A percentile compares a stretch with the other conserved stretches of the same genome.
These are phyloP conservation scores for Sambucus nigra DNA, from an alignment of 129 eudicot genomes.

Conservation along the genomic window DNA sequence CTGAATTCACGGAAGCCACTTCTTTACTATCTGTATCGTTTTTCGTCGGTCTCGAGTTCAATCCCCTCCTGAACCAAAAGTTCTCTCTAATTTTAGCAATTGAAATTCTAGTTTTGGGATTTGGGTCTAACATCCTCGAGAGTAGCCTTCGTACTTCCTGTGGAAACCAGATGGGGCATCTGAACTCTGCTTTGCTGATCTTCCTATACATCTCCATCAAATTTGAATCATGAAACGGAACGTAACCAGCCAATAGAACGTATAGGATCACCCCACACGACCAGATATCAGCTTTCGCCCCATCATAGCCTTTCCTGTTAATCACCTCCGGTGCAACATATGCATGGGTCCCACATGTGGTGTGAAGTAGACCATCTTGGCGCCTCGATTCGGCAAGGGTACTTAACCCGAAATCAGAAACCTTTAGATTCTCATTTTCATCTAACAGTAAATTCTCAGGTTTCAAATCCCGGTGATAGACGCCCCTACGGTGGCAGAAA, in stretches of 20 bases:
- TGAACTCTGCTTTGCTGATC: slow-evolving; percentile 70
- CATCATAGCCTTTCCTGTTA: slow-evolving; percentile 50
- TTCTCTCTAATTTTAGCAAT: slow-evolving; percentile 49
- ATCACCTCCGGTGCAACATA: slow-evolving; percentile 86
- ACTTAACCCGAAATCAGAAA: slow-evolving; percentile 86
- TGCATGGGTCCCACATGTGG: slow-evolving; percentile 91
- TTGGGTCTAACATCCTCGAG: slow-evolving; percentile 60
- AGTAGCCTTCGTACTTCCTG: slow-evolving; percentile 41
- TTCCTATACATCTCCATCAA: slow-evolving; percentile 90
- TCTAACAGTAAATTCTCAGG: slow-evolving; percentile 79
- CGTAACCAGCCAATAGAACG: slow-evolving; percentile 63
- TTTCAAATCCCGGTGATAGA: slow-evolving; percentile 76
- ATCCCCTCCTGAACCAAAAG: slow-evolving; percentile 56
- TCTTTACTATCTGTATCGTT: slow-evolving; percentile 16
- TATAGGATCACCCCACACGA: slow-evolving; percentile 74
- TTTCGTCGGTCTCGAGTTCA: slow-evolving; percentile 12
- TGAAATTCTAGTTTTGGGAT: slow-evolving; percentile 55
- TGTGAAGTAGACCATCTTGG: slow-evolving; percentile 83
- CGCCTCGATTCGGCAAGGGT: slow-evolving; percentile 57
- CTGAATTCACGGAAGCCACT: slow-evolving; percentile 13
- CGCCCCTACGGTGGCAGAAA: slow-evolving; percentile 84
- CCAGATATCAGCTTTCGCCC: slow-evolving; percentile 66
- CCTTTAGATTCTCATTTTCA: slow-evolving; percentile 63
- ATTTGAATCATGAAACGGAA: slow-evolving; percentile 82
- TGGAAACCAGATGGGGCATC: slow-evolving; percentile 61